phyloP scores from a whole-genome alignment of 108 stramenopile genomes.

The Cylindrotheca fusiformis region DNA sequence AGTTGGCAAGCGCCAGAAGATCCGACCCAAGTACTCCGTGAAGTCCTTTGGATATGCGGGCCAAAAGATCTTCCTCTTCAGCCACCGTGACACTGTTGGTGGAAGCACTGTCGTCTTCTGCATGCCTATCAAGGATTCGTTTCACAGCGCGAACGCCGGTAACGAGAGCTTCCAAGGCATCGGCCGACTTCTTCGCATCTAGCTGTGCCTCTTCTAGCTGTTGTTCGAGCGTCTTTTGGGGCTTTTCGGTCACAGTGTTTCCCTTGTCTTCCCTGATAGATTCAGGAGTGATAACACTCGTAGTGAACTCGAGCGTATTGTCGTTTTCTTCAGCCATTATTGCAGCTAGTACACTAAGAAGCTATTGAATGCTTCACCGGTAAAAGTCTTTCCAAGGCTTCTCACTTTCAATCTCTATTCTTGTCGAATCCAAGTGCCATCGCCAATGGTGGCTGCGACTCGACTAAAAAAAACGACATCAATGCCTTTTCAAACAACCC shows the following conservation, averaged over 20 bases:
- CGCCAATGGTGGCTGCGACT: too few relatives aligned
- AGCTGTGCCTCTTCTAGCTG: neutral
- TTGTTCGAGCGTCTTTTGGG: neutral
- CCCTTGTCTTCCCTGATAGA: neutral
- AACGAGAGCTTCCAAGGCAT: slow-evolving; percentile 18
- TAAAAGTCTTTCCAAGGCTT: neutral
- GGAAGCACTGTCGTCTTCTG: slow-evolving; percentile 1
- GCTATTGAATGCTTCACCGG: neutral
- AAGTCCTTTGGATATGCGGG: neutral
- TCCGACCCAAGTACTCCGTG: slow-evolving; percentile 17
- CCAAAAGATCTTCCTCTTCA: slow-evolving; percentile 3
- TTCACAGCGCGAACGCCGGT: slow-evolving; percentile 19
- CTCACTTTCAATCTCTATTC: neutral
- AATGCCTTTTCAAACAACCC: too few relatives aligned
- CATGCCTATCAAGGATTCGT: slow-evolving; percentile 16
- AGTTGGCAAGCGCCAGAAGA: slow-evolving; percentile 13
- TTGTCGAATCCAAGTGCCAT: neutral
- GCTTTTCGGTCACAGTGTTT: neutral
- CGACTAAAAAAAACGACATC: too few relatives aligned
- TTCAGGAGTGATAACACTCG: neutral
- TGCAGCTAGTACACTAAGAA: neutral
- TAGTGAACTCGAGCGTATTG: neutral
- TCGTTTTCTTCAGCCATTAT: neutral
- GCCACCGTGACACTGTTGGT: neutral
- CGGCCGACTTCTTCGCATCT: slow-evolving; percentile 14